Evolutionary conservation across 192 early-diverging fungal genomes (phyloP), one percentile per base, ranked within the genome.

Genomic region (Backusella psychrophila): DNA sequence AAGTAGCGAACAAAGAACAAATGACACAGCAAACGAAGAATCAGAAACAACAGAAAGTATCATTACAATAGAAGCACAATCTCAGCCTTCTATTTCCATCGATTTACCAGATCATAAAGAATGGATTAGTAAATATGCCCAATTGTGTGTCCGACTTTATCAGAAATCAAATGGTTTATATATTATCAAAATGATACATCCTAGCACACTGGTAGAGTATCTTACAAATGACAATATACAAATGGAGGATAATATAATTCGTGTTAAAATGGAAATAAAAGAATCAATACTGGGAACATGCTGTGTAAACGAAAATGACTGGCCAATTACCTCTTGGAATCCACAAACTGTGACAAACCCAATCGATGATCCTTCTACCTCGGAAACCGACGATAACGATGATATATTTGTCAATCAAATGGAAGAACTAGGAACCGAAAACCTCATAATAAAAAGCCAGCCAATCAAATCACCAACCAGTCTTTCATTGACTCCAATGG

Each of bases 341-440:
- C n/a, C 29, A 63, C 56, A 63, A 29, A 8, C 6, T 68, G 29
- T 26, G 41, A 31, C 39, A 19, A 71, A 63, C 23, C 4, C 11
- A 29, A 63, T 26, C 12, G 56, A 63, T 26, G 21, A 63, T 29
- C 1, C 35, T 69, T 35, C 68, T 23, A 69, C 36, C 26, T 35
- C 34, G 21, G 23, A 49, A 31, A 14, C n/a, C 7, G 70, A 71
- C 42, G 70, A 69, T 39, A 39, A 42, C 12, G 68, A 41, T 1
- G 68, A 71, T 71, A 71, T 71, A 23, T 71, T 71, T 33, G 42
- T 71, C 12, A 29, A 71, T 71, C 39, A 44, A 31, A 71, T 71
- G 70, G 70, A 71, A 44, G 26, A 29, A 29, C 26, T 63, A 29
- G 56, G 26, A 26, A 12, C 56, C 12, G 23, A 63, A 63, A 29